phyloP scores from a whole-genome alignment of 768 basidiomycete genomes.

The Galerina marginata region DNA sequence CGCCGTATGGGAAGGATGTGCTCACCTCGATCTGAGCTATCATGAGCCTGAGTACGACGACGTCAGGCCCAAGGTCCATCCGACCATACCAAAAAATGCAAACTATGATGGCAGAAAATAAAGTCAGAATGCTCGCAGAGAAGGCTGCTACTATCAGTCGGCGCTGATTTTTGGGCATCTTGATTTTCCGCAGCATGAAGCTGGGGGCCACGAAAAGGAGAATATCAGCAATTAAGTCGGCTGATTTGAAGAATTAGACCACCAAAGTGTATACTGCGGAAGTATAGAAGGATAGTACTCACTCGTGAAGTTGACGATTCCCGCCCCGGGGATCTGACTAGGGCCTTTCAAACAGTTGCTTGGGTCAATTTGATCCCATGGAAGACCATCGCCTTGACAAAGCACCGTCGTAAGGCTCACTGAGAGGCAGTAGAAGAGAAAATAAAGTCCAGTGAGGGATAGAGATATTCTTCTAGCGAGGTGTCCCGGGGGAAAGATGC shows the following conservation, averaged over 20 bases:
- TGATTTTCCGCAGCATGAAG: slow-evolving; percentile 7
- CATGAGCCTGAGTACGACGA: background rate
- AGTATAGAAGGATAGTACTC: background rate
- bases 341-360: background rate
- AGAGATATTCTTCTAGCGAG: background rate
- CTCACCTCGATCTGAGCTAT: slow-evolving; percentile 9
- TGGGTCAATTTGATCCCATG: slow-evolving; percentile 4
- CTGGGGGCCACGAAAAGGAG: background rate
- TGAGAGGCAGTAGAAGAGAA: background rate
- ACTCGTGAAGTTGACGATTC: background rate
- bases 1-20: background rate
- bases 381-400: background rate
- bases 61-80: background rate
- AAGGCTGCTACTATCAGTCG: slow-evolving; percentile 5
- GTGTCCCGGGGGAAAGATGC: slow-evolving; percentile 11
- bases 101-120: background rate
- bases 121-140: slow-evolving; percentile 6
- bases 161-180: background rate
- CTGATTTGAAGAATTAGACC: background rate
- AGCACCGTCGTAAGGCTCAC: background rate
- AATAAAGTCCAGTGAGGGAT: background rate
- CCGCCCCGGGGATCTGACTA: background rate
- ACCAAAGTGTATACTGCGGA: background rate
- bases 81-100: slow-evolving; percentile 6
- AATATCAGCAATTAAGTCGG: slow-evolving; percentile 3